Base-by-base conservation (phyloP, 2,329 filamentous ascomycete genomes). In the Cryphonectria radicalis region DNA sequence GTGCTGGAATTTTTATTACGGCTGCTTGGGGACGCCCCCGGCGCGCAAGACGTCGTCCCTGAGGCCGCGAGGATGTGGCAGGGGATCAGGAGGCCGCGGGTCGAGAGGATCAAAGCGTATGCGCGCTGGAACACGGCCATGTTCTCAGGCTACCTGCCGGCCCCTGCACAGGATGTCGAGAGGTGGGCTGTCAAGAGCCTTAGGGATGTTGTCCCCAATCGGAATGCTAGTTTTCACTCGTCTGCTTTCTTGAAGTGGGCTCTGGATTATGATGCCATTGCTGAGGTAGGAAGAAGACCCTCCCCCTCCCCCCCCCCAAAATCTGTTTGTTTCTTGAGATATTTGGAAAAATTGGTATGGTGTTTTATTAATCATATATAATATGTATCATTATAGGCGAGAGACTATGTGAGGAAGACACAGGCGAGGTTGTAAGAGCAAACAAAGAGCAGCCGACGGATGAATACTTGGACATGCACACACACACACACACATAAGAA, bases 41-140 rank as follows among this genome's bases (percentile, higher is more conserved):
- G 35, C 13, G 22, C 5, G n/a, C 28, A 3, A 4, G 53, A 59
- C 8, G 40, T 70, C 19, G 40, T 70, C 19, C 57, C 64, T 35
- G 13, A 10, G 17, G 43, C 46, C 14, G 53, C 65, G 5, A 40
- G 43, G 17, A 22, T 19, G 59, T 76, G 75, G 75, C 73, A 76
- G 50, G 64, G 70, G 7, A 69, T 75, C 63, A 68, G 75, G 35
- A 76, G 75, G 67, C 62, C 74, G 17, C 68, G 75, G n/a, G 74
- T 70, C 17, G 75, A 76, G 1, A 68, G 75, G 0, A 72, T 75
- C 59, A 75, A 75, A 60, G 72, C 67, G 2, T 76, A 72, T 66
- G 69, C 75, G 13, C 53, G 59, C 3, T 63, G 69, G 68, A 76
- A 75, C 40, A 75, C 73, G 25, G 69, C 67, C 0, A 42, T 68